Percentiles rank a stretch among this genome's conserved stretches.
Conservation (phyloP, 2,329 filamentous ascomycete genomes). For the Curvularia sp. region DNA sequence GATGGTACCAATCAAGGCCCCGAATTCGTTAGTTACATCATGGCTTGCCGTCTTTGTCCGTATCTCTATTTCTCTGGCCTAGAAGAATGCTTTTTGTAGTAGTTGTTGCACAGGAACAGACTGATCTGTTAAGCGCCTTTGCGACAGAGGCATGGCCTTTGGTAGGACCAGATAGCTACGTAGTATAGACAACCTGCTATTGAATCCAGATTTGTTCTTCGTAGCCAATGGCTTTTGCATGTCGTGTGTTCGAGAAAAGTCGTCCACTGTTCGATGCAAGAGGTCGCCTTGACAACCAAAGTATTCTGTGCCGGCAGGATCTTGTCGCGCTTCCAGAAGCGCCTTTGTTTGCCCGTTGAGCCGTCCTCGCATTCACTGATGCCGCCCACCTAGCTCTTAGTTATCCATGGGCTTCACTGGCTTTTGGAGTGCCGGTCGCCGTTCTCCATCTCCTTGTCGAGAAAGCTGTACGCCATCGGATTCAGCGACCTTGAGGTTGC, state of each 20-base stretch:
- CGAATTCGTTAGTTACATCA: not conserved
- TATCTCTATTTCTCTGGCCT: not conserved
- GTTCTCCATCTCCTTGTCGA: constrained; percentile 15
- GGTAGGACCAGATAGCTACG: not conserved
- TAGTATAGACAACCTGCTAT: not conserved
- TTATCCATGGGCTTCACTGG: not conserved
- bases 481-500: constrained; percentile 10
- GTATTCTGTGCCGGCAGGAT: constrained; percentile 10
- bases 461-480: constrained; percentile 16
- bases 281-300: constrained; percentile 19
- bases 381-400: constrained; percentile 7
- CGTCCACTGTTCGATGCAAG: constrained; percentile 24
- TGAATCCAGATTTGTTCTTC: not conserved
- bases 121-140: not conserved
- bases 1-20: not conserved
- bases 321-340: constrained; percentile 22
- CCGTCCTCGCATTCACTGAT: not conserved
- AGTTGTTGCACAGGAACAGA: not conserved
- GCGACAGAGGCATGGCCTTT: not conserved
- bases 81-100: not conserved
- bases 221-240: not conserved
- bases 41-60: not conserved
- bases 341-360: not conserved
- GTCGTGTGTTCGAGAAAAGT: constrained; percentile 17
- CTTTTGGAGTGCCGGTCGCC: constrained; percentile 5